Percentiles rank a stretch among this genome's conserved stretches.
phyloP scores from a whole-genome alignment of 805 yeast species.

The Metschnikowia bowlesiae region DNA sequence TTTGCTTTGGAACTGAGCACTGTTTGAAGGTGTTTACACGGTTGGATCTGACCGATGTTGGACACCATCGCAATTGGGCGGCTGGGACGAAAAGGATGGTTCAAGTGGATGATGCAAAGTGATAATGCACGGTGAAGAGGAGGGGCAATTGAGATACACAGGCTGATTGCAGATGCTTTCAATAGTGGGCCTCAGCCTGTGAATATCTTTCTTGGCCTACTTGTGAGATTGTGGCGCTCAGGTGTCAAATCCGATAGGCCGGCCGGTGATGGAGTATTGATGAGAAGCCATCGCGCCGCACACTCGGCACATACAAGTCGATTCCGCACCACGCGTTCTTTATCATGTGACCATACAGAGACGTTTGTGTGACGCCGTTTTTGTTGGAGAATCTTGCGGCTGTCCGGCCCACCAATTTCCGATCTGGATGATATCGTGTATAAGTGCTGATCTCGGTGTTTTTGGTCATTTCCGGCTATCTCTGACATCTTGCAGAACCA shows the following conservation, averaged over 20 bases:
- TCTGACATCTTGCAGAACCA: too few species aligned
- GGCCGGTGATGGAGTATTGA: constrained; percentile 2
- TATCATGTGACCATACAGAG: not conserved
- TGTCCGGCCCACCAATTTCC: too few species aligned
- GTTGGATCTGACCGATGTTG: constrained; percentile 29
- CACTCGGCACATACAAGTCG: not conserved
- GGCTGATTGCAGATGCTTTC: too few species aligned
- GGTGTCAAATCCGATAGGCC: not conserved
- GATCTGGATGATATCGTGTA: too few species aligned
- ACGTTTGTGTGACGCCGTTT: too few species aligned
- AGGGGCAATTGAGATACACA: too few species aligned
- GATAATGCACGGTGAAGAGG: too few species aligned
- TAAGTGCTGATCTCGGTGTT: too few species aligned
- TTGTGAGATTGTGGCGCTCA: not conserved
- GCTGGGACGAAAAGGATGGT: not conserved
- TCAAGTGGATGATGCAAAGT: not conserved
- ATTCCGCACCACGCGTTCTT: constrained; percentile 1
- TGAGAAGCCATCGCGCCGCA: constrained; percentile 4
- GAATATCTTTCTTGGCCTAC: not conserved
- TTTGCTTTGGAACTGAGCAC: constrained; percentile 47
- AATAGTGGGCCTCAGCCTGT: too few species aligned
- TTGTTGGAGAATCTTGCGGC: too few species aligned
- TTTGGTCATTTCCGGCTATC: too few species aligned
- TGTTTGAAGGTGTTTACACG: constrained; percentile 48
- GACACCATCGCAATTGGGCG: not conserved